Evolutionary conservation across 768 basidiomycete genomes (phyloP), one percentile per base, ranked within the genome.

Genomic region (Pisolithus marmoratus): DNA sequence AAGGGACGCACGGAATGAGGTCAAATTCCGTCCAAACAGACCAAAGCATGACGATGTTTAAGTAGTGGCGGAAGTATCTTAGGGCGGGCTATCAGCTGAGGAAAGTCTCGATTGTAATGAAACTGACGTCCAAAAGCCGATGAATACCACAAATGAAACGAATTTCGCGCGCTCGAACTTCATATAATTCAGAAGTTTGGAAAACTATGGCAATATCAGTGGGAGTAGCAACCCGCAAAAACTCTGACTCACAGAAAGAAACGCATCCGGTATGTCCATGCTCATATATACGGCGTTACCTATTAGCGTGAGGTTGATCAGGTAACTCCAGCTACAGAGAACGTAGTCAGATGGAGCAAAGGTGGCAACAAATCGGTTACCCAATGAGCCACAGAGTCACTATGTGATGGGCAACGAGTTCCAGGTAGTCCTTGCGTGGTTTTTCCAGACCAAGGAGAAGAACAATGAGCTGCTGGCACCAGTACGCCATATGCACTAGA

Each of bases 361-460:
- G 34, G 34, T 34, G 34, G n/a, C 29, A 38, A 52, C 9, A 77
- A 40, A 27, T 17, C 22, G 15, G 5, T 27, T 72, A 96, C 83
- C 92, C 85, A 36, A 98, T 80, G 23, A 98, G 77, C 93, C 94
- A 99, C 12, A 98, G 75, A 0, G 96, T 97, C 48, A 98, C 91
- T 40, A 94, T 60, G 65, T 99, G 96, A 65, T 99, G 96, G 0
- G 79, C 79, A 19, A 96, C 80, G 15, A 97, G 82, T 67, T 97
- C 95, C 19, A 66, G 60, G 65, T 86, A 93, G 66, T 99, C 96
- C 66, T 89, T 92, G 46, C 96, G 81, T 0, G 96, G 95, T 66
- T 96, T 97, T 71, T 99, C 96, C 14, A 99, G 78, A 43, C 84
- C 74, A 12, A 94, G 78, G 3, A 87, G 71, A 8, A 97, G 78